A percentile compares a stretch with the other conserved stretches of the same genome.
Evolutionary conservation across 2,329 filamentous ascomycete genomes (phyloP).

Genomic region (Xylariaceae sp.): DNA sequence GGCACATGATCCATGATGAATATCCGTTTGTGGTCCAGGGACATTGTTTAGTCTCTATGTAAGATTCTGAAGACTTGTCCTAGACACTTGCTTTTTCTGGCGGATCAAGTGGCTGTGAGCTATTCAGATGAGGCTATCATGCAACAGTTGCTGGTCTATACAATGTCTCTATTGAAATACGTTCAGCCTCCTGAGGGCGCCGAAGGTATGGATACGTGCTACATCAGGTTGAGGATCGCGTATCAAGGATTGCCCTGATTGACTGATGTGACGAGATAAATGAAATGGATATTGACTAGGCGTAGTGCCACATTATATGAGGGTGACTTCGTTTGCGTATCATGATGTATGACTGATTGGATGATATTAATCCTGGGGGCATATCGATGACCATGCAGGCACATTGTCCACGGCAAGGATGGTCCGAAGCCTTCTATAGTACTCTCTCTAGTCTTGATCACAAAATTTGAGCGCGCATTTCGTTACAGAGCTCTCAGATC

Average conservation of each 20-base stretch:
- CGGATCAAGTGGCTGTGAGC: too few relatives aligned
- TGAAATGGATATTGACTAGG: constrained; percentile 4
- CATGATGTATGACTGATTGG: too few relatives aligned
- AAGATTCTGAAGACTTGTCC: too few relatives aligned
- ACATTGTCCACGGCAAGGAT: constrained; percentile 3
- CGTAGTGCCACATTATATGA: not conserved
- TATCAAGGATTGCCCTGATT: not conserved
- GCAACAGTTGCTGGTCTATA: constrained; percentile 5
- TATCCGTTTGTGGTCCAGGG: too few relatives aligned
- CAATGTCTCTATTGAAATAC: constrained; percentile 3
- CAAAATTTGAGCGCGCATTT: too few relatives aligned
- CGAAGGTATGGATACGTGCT: constrained; percentile 4
- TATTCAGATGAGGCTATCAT: too few relatives aligned
- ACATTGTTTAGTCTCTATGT: too few relatives aligned
- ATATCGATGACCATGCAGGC: constrained; percentile 3
- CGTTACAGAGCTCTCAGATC: too few relatives aligned
- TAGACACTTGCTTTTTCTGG: too few relatives aligned
- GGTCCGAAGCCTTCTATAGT: constrained; percentile 8
- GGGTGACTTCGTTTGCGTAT: not conserved
- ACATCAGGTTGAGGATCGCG: constrained; percentile 1
- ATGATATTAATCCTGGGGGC: not conserved
- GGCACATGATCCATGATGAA: not conserved
- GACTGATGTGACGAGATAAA: not conserved
- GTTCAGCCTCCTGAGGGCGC: constrained; percentile 10
- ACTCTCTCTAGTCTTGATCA: not conserved